A percentile compares a stretch with the other conserved stretches of the same genome.
Conservation (phyloP, 2,329 filamentous ascomycete species). For the Talaromyces sp. region DNA sequence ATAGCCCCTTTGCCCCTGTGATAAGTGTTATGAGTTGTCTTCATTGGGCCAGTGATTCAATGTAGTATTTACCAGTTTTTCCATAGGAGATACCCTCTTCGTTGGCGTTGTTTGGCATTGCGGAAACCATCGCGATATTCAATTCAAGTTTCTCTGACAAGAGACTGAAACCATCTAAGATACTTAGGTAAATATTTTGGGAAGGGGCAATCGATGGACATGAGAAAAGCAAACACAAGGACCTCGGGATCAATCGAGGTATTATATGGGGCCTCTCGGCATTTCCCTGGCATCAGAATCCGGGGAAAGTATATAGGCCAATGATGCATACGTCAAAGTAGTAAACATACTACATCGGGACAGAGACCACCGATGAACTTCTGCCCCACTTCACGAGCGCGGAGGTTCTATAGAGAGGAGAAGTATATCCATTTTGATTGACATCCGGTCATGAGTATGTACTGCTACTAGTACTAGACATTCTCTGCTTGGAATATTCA, state of each 20-base stretch:
- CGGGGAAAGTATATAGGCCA: background rate
- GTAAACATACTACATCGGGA: background rate
- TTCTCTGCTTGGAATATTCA: no score
- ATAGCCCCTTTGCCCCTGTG: background rate
- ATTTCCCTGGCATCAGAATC: background rate
- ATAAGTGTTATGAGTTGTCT: background rate
- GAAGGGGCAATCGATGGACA: no score
- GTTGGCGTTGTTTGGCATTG: background rate
- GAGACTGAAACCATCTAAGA: background rate
- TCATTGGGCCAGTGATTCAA: background rate
- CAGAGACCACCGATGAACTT: background rate
- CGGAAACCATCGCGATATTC: background rate
- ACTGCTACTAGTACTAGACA: no score
- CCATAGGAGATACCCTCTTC: constrained; percentile 1
- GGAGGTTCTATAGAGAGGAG: no score
- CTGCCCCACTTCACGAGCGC: no score
- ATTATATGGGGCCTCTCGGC: background rate
- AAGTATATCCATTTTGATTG: no score
- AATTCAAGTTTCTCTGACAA: no score
- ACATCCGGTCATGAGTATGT: no score
- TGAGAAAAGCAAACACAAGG: background rate
- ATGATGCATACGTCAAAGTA: background rate
- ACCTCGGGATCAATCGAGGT: background rate
- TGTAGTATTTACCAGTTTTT: background rate
- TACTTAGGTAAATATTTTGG: background rate